A percentile compares a stretch with the other conserved stretches of the same genome.
Evolutionary conservation across 1,284 basidiomycete species (phyloP).

Genomic region (Heliocybe sulcata): DNA sequence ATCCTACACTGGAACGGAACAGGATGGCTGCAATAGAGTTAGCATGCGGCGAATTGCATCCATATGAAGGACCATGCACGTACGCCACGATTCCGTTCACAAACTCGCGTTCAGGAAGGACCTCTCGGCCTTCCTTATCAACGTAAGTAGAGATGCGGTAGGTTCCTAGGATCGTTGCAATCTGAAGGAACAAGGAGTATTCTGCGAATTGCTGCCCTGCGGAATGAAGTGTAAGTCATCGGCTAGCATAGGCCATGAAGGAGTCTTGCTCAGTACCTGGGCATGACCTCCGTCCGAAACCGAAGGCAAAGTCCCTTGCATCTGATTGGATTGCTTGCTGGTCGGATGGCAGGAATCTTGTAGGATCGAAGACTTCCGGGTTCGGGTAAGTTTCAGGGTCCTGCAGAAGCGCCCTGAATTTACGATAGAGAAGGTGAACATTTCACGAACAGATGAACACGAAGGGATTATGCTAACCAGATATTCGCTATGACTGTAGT

Average conservation of each 20-base stretch:
- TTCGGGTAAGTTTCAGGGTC: neutral
- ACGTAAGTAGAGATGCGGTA: neutral
- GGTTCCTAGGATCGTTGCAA: neutral
- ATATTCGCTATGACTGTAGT: conserved; percentile 10
- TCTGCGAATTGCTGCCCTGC: conserved; percentile 1
- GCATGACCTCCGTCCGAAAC: conserved; percentile 1
- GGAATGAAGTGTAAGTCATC: no score
- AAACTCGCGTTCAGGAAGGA: neutral
- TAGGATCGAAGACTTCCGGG: neutral
- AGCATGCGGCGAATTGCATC: neutral
- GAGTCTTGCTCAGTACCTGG: conserved; percentile 1
- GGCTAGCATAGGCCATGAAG: no score
- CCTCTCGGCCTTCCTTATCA: neutral
- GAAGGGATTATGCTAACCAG: conserved; percentile 4
- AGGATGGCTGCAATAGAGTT: neutral
- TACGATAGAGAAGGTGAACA: neutral
- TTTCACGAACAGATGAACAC: neutral
- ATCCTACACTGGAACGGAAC: neutral
- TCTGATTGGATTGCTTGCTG: neutral
- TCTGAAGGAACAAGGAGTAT: neutral
- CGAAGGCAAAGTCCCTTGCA: neutral
- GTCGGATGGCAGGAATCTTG: neutral
- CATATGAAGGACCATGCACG: neutral
- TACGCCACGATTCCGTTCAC: neutral
- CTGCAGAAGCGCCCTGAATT: neutral